Base-by-base conservation (phyloP, 768 basidiomycete species). In the Boletellus ananas region DNA sequence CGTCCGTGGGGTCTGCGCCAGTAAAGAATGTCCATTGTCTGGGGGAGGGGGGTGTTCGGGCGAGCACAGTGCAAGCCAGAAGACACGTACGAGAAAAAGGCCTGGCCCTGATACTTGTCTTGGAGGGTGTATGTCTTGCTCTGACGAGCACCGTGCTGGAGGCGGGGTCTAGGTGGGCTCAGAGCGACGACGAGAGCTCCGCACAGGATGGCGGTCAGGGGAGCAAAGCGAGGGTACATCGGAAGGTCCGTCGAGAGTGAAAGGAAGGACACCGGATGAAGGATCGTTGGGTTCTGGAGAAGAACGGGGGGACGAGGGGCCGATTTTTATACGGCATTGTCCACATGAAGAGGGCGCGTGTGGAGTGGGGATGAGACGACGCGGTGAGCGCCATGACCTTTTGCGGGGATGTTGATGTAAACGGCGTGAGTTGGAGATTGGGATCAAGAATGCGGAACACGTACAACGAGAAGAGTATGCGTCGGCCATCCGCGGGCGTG, bases 11-110 rank as follows among this genome's bases (percentile, higher is more conserved):
- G 64, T 91, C 89, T 7, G 62, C 2, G 5, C 54, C 69, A 14
- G 71, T 70, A 65, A 77, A 86, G 69, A 84, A 90, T 25, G 78
- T 68, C 83, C 83, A 90, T 14, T 75, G 60, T 41, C 85, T 88
- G 54, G 34, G 52, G 23, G 37, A 45, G 34, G 39, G 38, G 4
- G 50, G 48, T 27, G 51, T n/a, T 23, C 11, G 12, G 16, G 43
- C 42, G 45, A 37, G 6, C 16, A 8, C 9, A 40, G 13, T 36
- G 29, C 17, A 5, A 41, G 20, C 18, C 21, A 25, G 4, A 23
- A 14, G 42, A 40, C 21, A 74, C 70, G 34, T 55, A 84, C 85
- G 77, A 68, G 51, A 87, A 67, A 69, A 88, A 85, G 42, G 68
- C 68, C 6, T 74, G 14, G 6, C 79, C 83, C 34, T 69, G 54